Base-by-base conservation (phyloP, 2,329 filamentous ascomycete species). In the Beauveria medogensis region DNA sequence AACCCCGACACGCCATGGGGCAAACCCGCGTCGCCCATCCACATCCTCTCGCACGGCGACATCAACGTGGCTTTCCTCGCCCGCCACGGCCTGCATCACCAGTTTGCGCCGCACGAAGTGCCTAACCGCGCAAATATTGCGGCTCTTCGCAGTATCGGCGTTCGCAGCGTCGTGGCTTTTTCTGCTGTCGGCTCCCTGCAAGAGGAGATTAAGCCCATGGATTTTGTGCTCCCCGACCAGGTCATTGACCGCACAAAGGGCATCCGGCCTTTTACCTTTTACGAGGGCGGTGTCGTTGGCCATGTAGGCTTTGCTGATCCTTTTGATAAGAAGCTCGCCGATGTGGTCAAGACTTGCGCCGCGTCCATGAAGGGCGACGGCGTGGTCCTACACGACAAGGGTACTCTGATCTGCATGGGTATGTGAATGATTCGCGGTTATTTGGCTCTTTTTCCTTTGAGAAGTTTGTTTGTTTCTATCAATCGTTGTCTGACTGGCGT, bases 221-320 rank as follows among this genome's bases (percentile, higher is more conserved):
- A 99, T 79, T 99, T 99, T 74, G 90, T 97, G 56, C 83, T 99
- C 14, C 94, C 93, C 0, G 92, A 97, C 76, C 94, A 99, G 79
- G 84, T 96, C 73, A 97, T 97, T 72, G 94, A 99, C 78, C 90
- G 93, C 64, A 97, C 93, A 67, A 97, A 97, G 83, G 94, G 93
- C 59, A 82, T 96, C 64, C 83, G 94, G 8, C 92, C 93, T 2
- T 97, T 93, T 74, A 97, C 94, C 28, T 99, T 96, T 79, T 99
- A 97, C 73, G 90, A 93, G 75, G 85, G 85, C 66, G 94, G 94
- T 34, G 85, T 96, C 66, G 94, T 99, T 18, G 91, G 90, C 43
- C 94, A 99, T 74, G 90, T 97, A 50, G 90, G 92, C 51, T 97
- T 99, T 72, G 94, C 91, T 28, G 94, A 97, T 72, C 94, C 94